phyloP scores from a whole-genome alignment of 228 moss, liverwort and hornwort genomes.

The Sphagnum magellanicum region DNA sequence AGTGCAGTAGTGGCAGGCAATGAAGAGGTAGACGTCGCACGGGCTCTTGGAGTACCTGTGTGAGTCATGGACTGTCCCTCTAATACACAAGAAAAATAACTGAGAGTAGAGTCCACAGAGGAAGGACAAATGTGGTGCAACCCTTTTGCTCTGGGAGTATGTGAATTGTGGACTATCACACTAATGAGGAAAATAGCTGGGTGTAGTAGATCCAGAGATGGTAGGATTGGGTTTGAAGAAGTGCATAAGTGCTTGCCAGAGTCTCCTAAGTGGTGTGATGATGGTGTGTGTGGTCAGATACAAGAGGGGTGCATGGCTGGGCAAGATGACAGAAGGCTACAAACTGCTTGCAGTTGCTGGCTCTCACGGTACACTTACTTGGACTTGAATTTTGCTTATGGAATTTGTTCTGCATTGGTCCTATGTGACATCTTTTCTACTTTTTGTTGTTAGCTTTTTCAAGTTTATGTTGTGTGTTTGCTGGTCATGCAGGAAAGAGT shows the following conservation, averaged over 20 bases:
- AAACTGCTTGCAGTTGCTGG: slow-evolving; percentile 87
- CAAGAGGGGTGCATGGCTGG: slow-evolving; percentile 87
- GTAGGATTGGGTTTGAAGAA: no score
- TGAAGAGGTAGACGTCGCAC: slow-evolving; percentile 76
- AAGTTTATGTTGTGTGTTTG: not conserved
- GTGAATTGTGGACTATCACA: no score
- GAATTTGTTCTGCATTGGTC: not conserved
- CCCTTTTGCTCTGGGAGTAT: no score
- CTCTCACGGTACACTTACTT: slow-evolving; percentile 69
- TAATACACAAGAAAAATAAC: not conserved
- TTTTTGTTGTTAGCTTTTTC: not conserved
- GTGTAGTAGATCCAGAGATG: no score
- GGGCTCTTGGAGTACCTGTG: slow-evolving; percentile 59
- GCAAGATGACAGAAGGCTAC: slow-evolving; percentile 78
- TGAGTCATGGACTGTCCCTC: slow-evolving; percentile 18
- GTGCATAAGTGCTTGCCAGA: no score
- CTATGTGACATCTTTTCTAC: no score
- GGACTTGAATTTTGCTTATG: not conserved
- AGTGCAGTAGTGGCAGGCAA: slow-evolving; percentile 74
- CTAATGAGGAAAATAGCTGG: no score
- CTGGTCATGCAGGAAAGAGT: slow-evolving; percentile 65
- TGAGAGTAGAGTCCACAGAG: no score
- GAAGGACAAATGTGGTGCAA: no score
- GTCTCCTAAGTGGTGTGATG: not conserved
- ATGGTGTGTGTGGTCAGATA: slow-evolving; percentile 43